These are phyloP conservation scores for Chaetomiaceae sp. DNA, from an alignment of 2,329 filamentous ascomycete genomes.

Conservation along the genomic window DNA sequence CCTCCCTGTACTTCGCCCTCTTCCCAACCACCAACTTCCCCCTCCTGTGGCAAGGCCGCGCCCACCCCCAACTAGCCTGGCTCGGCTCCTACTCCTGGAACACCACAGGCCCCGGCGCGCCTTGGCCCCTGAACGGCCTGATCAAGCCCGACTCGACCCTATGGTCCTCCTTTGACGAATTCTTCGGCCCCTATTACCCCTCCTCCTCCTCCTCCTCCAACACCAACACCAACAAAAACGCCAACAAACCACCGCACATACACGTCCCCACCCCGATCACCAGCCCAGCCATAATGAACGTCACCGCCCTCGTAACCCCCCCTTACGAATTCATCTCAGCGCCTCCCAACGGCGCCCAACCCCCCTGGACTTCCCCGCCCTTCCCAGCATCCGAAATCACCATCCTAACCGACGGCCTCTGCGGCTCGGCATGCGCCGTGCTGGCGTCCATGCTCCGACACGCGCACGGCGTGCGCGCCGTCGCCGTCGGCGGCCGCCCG, in stretches of 20 bases:
- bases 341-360: neutral
- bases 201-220: neutral
- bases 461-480: constrained; percentile 48
- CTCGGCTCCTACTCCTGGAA: constrained; percentile 10
- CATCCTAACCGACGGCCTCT: constrained; percentile 50
- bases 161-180: constrained; percentile 2
- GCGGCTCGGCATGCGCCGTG: constrained; percentile 55
- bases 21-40: constrained; percentile 28
- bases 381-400: constrained; percentile 38
- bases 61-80: constrained; percentile 15
- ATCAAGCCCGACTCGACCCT: neutral
- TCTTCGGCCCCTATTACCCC: constrained; percentile 4
- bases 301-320: neutral
- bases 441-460: constrained; percentile 52
- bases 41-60: constrained; percentile 20
- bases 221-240: neutral
- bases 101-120: constrained; percentile 25
- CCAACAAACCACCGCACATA: too few relatives aligned
- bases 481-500: constrained; percentile 55
- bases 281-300: neutral
- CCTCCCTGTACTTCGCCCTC: constrained; percentile 19
- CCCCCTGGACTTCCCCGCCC: neutral
- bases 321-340: neutral
- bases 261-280: too few relatives aligned
- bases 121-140: neutral